Percentiles rank a stretch among this genome's conserved stretches.
Evolutionary conservation across 352 stramenopile species (phyloP).

Genomic region (Phytopythium litorale): DNA sequence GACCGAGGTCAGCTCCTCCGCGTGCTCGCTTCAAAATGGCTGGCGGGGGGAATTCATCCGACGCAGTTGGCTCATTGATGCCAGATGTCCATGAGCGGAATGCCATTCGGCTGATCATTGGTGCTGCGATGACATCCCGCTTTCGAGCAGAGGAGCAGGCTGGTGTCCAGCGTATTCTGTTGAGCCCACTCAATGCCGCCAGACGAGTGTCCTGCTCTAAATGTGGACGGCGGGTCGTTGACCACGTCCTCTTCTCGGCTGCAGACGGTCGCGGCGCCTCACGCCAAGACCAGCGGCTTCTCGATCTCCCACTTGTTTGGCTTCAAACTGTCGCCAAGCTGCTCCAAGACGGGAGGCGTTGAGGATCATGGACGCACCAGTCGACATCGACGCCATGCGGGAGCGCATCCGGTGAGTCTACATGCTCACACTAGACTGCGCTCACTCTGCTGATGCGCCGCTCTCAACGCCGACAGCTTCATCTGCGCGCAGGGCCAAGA

Average conservation of each 20-base stretch:
- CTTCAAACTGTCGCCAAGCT: neutral
- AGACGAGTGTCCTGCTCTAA: neutral
- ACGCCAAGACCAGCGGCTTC: neutral
- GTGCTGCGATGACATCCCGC: neutral
- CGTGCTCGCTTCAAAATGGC: neutral
- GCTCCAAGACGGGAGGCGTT: neutral
- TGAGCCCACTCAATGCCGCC: neutral
- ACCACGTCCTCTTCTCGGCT: neutral
- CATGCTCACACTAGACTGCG: neutral
- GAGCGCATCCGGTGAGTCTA: constrained; percentile 25
- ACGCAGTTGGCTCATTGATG: neutral
- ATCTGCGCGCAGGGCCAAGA: constrained; percentile 35
- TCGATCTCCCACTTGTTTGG: neutral
- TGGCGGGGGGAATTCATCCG: neutral
- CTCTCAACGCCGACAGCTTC: constrained; percentile 7
- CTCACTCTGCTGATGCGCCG: neutral
- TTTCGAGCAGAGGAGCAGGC: neutral
- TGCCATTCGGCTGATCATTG: neutral
- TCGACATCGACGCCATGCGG: constrained; percentile 13
- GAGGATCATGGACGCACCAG: neutral
- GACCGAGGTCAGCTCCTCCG: neutral
- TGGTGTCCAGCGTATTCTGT: neutral
- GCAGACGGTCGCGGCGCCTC: neutral
- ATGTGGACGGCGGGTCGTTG: neutral
- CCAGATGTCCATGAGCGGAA: neutral